These are phyloP conservation scores for Magnaporthiopsis poae DNA, from an alignment of 2,329 filamentous ascomycete genomes.

Conservation along the genomic window DNA sequence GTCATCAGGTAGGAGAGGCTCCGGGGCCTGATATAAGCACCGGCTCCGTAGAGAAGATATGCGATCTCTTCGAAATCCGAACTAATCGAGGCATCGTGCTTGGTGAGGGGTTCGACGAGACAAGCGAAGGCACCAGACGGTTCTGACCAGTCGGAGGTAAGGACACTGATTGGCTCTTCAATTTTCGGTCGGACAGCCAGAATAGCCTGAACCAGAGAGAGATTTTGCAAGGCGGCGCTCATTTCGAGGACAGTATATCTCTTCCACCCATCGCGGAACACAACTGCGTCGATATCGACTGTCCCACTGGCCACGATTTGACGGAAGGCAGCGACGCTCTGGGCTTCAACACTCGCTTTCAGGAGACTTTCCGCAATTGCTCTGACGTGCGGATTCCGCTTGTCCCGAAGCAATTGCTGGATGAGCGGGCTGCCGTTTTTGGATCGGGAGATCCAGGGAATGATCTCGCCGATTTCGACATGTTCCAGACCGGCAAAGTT, in stretches of 20 bases:
- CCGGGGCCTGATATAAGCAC: not conserved
- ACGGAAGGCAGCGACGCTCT: not conserved
- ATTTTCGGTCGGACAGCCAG: not conserved
- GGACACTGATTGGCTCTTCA: not conserved
- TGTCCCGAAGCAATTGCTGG: not conserved
- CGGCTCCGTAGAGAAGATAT: not conserved
- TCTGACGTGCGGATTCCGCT: not conserved
- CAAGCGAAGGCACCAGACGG: not conserved
- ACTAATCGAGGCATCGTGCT: too few relatives aligned
- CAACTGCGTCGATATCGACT: not conserved
- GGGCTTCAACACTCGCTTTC: not conserved
- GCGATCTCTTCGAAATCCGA: not conserved
- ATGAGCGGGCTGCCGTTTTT: not conserved
- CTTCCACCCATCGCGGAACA: not conserved
- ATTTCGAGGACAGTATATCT: not conserved
- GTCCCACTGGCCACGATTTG: not conserved
- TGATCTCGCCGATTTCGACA: not conserved
- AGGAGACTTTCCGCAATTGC: not conserved
- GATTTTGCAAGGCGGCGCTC: not conserved
- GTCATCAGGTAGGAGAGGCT: not conserved
- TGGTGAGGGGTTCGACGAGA: too few relatives aligned
- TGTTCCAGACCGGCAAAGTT: not conserved
- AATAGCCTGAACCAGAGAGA: not conserved
- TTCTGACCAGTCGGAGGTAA: too few relatives aligned
- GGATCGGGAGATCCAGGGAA: not conserved